These are phyloP conservation scores for Candida freyschussii DNA, from an alignment of 1,139 yeast genomes.

Conservation along the genomic window DNA sequence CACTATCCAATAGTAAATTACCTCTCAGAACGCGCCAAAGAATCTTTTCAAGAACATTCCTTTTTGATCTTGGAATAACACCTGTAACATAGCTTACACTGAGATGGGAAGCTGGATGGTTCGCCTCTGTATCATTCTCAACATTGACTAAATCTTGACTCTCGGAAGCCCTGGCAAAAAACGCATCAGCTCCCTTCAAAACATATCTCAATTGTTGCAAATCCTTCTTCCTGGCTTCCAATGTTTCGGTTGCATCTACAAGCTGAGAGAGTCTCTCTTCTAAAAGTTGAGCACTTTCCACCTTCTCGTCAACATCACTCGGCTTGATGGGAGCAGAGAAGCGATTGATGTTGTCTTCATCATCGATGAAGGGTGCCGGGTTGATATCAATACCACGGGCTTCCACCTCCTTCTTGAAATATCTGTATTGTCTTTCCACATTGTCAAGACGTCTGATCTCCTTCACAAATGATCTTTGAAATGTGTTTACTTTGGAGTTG, in stretches of 20 bases:
- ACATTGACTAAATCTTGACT: constrained; percentile 63
- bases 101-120: constrained; percentile 25
- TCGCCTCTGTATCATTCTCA: constrained; percentile 27
- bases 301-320: constrained; percentile 71
- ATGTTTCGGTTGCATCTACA: constrained; percentile 49
- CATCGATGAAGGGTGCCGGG: constrained; percentile 43
- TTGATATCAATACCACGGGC: constrained; percentile 42
- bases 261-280: constrained; percentile 57
- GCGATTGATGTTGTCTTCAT: constrained; percentile 25
- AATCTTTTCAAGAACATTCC: constrained; percentile 72
- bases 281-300: constrained; percentile 56
- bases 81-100: constrained; percentile 71
- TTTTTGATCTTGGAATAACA: constrained; percentile 69
- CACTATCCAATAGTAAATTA: constrained; percentile 70
- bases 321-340: constrained; percentile 32
- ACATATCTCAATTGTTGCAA: constrained; percentile 64
- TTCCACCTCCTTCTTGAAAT: constrained; percentile 40
- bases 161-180: constrained; percentile 23
- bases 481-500: constrained; percentile 70
- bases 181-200: constrained; percentile 47
- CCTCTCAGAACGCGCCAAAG: constrained; percentile 94
- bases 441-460: constrained; percentile 71
- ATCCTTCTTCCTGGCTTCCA: constrained; percentile 50
- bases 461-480: constrained; percentile 81
- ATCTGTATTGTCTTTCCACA: constrained; percentile 52